Evolutionary conservation across 2,329 filamentous ascomycete species (phyloP), one percentile per base, ranked within the genome.

Genomic region (Neoascochyta sp.): DNA sequence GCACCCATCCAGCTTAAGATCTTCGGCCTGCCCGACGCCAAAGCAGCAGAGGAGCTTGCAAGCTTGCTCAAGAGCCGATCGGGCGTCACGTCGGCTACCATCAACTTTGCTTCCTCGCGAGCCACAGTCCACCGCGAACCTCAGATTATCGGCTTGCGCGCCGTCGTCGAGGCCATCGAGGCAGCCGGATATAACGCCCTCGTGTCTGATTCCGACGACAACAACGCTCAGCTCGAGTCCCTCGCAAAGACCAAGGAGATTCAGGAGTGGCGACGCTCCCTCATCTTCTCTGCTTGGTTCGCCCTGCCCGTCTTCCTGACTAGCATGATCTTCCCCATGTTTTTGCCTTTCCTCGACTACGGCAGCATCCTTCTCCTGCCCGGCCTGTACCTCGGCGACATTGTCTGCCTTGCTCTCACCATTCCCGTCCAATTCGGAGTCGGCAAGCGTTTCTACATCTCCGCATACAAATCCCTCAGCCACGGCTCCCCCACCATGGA

Each of bases 401-500:
- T 96, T 7, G 65, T 94, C 30, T 95, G 88, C 62, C 68, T 96
- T 29, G 54, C 74, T 34, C 76, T 98, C 27, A 96, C 92, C 8
- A 79, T 95, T 49, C 92, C 92, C 17, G 82, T 98, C 7, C 92
- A 98, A 62, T 98, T 98, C 52, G 92, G 92, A 46, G 86, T 98
- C 53, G 92, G 92, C 43, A 88, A 81, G 64, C 84, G 92, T 9
- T 98, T 96, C 61, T 98, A 98, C 60, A 63, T 83, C 36, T 92
- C 87, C 15, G 89, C 90, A n/a, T 96, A 78, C 67, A 95, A 93
- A 60, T 95, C 88, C 1, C 62, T 98, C 49, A 87, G 83, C 64
- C 92, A 98, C 60, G 78, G 80, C 12, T 85, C 89, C 4, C 90
- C 92, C 0, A 98, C 92, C 1, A 98, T 98, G 92, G 92, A 98